Conservation (phyloP, 2,329 filamentous ascomycete species). For the Microdochium paspali region DNA sequence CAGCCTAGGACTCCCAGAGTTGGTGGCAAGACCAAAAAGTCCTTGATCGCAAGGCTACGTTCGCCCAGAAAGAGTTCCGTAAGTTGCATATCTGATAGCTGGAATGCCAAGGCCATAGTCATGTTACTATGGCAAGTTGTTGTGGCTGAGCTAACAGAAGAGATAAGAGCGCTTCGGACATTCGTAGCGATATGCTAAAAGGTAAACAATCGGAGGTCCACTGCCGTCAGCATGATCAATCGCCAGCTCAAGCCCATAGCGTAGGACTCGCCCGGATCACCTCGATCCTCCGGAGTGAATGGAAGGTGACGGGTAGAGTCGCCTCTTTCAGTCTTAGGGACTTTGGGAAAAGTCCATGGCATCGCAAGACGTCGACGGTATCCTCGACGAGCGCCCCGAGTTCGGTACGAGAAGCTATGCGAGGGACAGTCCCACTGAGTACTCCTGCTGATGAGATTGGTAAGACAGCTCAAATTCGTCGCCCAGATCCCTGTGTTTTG, state of each 20-base stretch:
- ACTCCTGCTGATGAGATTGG: slow-evolving; percentile 14
- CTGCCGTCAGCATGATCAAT: slow-evolving; percentile 1
- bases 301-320: not conserved
- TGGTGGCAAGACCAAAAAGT: not conserved
- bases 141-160: not conserved
- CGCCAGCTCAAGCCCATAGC: not conserved
- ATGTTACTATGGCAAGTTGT: too few relatives aligned
- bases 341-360: slow-evolving; percentile 31
- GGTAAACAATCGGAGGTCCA: slow-evolving; percentile 2
- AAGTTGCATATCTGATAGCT: not conserved
- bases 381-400: slow-evolving; percentile 29
- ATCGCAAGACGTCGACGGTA: slow-evolving; percentile 25
- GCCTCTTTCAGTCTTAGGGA: not conserved
- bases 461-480: not conserved
- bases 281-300: slow-evolving; percentile 22
- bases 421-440: slow-evolving; percentile 22
- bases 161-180: slow-evolving; percentile 3
- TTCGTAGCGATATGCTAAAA: slow-evolving; percentile 2
- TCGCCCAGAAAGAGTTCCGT: not conserved
- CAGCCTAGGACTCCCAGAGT: not conserved
- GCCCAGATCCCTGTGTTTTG: not conserved
- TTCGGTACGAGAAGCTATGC: slow-evolving; percentile 28
- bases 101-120: not conserved
- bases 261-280: slow-evolving; percentile 6
- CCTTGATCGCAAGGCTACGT: not conserved